Conservation (phyloP, 2,329 filamentous ascomycete species). For the Arthrinium puccinioides region DNA sequence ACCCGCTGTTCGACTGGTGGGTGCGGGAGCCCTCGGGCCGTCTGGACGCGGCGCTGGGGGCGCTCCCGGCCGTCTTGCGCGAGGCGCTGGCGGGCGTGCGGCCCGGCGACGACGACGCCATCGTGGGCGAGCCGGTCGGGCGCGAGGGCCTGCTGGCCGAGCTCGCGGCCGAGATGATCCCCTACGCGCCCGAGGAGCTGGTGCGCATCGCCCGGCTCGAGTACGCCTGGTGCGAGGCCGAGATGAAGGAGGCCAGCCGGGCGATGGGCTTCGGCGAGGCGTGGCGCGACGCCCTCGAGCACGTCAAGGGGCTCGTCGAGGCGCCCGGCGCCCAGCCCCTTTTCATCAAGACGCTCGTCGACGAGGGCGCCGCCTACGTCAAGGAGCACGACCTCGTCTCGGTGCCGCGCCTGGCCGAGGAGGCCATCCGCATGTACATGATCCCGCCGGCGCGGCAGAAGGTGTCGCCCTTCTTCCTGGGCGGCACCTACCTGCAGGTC, state of each 20-base stretch:
- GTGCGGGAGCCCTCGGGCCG: conserved; percentile 34
- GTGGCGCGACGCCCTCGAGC: conserved; percentile 46
- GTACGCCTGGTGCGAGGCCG: conserved; percentile 46
- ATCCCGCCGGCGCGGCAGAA: conserved; percentile 46
- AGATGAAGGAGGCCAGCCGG: conserved; percentile 44
- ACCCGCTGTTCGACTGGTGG: conserved; percentile 53
- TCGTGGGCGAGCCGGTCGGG: conserved; percentile 51
- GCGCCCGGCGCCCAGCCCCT: conserved; percentile 44
- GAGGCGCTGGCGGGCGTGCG: conserved; percentile 36
- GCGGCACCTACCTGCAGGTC: conserved; percentile 45
- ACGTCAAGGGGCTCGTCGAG: conserved; percentile 48
- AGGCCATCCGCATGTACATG: conserved; percentile 50
- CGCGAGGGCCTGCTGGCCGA: conserved; percentile 41
- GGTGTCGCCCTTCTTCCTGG: conserved; percentile 52
- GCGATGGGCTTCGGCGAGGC: conserved; percentile 39
- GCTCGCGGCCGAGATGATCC: conserved; percentile 49
- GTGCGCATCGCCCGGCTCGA: conserved; percentile 42
- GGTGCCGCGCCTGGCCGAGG: conserved; percentile 43
- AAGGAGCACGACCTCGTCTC: conserved; percentile 47
- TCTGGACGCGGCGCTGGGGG: conserved; percentile 29
- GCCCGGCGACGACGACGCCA: conserved; percentile 35
- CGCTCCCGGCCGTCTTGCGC: conserved; percentile 26
- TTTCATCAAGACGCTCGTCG: conserved; percentile 42
- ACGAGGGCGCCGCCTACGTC: conserved; percentile 46
- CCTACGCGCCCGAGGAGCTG: conserved; percentile 50